Evolutionary conservation across 306 rosid species (phyloP).

Genomic region (Bauhinia variegata): DNA sequence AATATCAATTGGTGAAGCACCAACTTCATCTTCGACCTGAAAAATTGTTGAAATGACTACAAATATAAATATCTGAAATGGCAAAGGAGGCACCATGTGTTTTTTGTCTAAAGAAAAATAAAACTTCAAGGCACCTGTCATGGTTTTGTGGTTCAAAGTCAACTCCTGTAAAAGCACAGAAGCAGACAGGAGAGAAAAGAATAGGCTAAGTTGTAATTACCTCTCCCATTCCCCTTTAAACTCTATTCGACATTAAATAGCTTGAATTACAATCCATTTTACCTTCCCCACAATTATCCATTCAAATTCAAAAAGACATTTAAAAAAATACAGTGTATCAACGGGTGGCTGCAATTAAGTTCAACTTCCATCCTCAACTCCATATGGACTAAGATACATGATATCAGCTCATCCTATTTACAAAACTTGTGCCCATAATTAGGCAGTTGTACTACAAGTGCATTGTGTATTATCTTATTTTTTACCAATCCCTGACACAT

Average conservation of each 20-base stretch:
- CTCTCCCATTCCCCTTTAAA: no score
- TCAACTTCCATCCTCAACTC: not conserved
- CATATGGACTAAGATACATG: no score
- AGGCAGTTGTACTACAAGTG: not conserved
- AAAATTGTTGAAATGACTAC: slow-evolving; percentile 32
- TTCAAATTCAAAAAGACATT: no score
- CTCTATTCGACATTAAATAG: no score
- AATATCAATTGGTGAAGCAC: slow-evolving; percentile 82
- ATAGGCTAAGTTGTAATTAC: no score
- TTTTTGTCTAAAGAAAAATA: not conserved
- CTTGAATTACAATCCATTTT: no score
- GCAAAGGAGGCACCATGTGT: not conserved
- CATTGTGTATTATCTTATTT: not conserved
- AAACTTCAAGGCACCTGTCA: not conserved
- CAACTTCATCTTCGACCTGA: slow-evolving; percentile 64
- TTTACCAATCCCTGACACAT: not conserved
- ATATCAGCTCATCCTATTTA: no score
- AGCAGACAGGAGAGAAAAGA: not conserved
- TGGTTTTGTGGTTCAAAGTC: not conserved
- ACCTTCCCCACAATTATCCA: no score
- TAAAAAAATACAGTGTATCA: no score
- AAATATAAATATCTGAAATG: slow-evolving; percentile 18
- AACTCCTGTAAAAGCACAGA: not conserved
- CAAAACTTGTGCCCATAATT: not conserved
- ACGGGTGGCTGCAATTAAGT: no score